phyloP scores from a whole-genome alignment of 1,139 yeast genomes.

The Kodamaea derodonti region DNA sequence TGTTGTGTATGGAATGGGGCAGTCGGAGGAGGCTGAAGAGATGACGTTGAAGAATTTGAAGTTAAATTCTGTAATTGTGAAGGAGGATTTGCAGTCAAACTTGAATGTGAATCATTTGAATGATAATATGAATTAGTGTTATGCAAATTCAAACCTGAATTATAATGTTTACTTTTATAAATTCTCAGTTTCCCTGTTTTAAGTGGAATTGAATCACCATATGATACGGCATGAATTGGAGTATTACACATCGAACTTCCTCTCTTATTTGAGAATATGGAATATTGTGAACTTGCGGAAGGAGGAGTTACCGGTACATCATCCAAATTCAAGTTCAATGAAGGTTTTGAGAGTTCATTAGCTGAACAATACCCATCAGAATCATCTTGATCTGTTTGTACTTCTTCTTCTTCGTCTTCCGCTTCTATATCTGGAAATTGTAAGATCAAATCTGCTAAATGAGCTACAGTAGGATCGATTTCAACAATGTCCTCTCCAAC shows the following conservation, averaged over 20 bases:
- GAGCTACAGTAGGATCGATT: slow-evolving; percentile 14
- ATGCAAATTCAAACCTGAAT: slow-evolving; percentile 4
- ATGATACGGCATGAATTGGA: slow-evolving; percentile 20
- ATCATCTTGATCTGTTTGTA: slow-evolving; percentile 2
- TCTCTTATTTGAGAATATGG: slow-evolving; percentile 34
- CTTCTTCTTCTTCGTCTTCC: neutral
- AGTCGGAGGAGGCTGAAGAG: slow-evolving; percentile 7
- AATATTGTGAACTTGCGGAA: slow-evolving; percentile 39
- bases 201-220: slow-evolving; percentile 3
- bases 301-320: slow-evolving; percentile 39
- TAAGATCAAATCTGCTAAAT: slow-evolving; percentile 25
- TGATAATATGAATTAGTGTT: slow-evolving; percentile 5
- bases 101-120: slow-evolving; percentile 8
- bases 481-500: slow-evolving; percentile 5
- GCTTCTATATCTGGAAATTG: slow-evolving; percentile 21
- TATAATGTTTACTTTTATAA: slow-evolving; percentile 10
- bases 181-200: slow-evolving; percentile 11
- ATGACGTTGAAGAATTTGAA: neutral
- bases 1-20: slow-evolving; percentile 8
- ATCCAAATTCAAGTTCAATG: slow-evolving; percentile 4
- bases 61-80: neutral
- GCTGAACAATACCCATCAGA: slow-evolving; percentile 6
- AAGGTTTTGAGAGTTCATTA: slow-evolving; percentile 6
- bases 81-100: slow-evolving; percentile 7
- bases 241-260: slow-evolving; percentile 25